Conservation (phyloP, 192 early-diverging fungal genomes). For the Thamnidium elegans region DNA sequence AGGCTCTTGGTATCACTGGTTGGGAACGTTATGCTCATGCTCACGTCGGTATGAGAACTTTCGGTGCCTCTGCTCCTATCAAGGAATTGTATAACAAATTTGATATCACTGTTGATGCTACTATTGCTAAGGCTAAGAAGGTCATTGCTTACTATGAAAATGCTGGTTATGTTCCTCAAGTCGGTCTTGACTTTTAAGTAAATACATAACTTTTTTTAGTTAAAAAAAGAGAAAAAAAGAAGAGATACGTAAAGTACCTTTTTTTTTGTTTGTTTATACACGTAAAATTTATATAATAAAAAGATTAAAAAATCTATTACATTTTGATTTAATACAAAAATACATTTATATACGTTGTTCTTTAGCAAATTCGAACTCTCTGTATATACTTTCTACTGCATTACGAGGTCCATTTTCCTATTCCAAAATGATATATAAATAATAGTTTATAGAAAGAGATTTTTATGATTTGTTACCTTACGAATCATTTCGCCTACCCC, state of each 20-base stretch:
- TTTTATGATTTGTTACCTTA: constrained; percentile 14
- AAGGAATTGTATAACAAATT: constrained; percentile 83
- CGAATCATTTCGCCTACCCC: constrained; percentile 50
- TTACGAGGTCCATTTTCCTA: constrained; percentile 55
- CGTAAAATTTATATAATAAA: too few species aligned
- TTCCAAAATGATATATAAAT: not conserved
- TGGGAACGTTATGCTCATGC: constrained; percentile 94
- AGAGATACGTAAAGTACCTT: too few species aligned
- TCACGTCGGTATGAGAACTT: constrained; percentile 85
- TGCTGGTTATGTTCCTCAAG: constrained; percentile 41
- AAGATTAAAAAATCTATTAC: too few species aligned
- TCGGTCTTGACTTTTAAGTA: constrained; percentile 25
- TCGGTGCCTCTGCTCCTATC: constrained; percentile 86
- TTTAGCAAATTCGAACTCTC: constrained; percentile 51
- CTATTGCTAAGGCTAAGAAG: constrained; percentile 77
- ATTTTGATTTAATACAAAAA: too few species aligned
- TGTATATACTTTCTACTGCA: constrained; percentile 59
- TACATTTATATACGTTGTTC: not conserved
- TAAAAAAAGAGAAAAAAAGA: too few species aligned
- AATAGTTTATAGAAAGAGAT: not conserved
- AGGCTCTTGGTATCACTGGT: constrained; percentile 81
- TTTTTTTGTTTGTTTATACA: too few species aligned
- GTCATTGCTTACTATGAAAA: constrained; percentile 74
- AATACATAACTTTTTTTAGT: too few species aligned
- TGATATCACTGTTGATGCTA: constrained; percentile 72